Evolutionary conservation across 2,329 filamentous ascomycete genomes (phyloP).

Genomic region (Colletotrichum sp.): DNA sequence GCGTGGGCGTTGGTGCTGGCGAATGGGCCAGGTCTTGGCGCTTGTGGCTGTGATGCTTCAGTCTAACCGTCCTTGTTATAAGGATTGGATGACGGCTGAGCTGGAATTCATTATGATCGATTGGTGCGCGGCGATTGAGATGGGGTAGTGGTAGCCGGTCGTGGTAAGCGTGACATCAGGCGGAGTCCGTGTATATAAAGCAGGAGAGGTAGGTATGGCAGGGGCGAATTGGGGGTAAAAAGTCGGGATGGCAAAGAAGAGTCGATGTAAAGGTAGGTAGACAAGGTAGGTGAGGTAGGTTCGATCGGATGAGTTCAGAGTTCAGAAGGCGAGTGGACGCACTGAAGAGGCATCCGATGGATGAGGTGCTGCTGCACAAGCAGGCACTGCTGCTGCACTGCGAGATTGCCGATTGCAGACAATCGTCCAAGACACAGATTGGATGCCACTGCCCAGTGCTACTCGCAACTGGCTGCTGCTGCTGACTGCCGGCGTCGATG

Average conservation of each 20-base stretch:
- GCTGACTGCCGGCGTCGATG: slow-evolving; percentile 3
- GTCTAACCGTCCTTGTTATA: slow-evolving; percentile 18
- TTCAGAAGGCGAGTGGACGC: neutral
- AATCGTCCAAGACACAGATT: neutral
- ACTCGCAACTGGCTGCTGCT: neutral
- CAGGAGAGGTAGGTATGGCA: neutral
- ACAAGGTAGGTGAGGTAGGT: neutral
- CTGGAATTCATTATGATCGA: slow-evolving; percentile 18
- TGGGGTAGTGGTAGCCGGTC: neutral
- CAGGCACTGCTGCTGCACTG: neutral
- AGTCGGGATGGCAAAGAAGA: neutral
- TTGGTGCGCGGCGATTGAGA: neutral
- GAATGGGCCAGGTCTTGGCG: slow-evolving; percentile 17
- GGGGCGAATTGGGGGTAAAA: neutral
- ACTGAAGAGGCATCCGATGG: neutral
- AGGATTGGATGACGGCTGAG: slow-evolving; percentile 18
- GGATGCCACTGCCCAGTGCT: neutral
- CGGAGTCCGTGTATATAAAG: neutral
- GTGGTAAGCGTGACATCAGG: slow-evolving; percentile 5
- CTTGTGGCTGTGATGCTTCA: slow-evolving; percentile 18
- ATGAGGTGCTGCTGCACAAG: neutral
- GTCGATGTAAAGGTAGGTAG: neutral
- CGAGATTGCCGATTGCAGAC: neutral
- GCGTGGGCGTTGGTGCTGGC: neutral
- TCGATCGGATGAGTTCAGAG: slow-evolving; percentile 3